Evolutionary conservation across 2,329 filamentous ascomycete species (phyloP), one percentile per base, ranked within the genome.

Genomic region (Apiospora kogelbergensis): DNA sequence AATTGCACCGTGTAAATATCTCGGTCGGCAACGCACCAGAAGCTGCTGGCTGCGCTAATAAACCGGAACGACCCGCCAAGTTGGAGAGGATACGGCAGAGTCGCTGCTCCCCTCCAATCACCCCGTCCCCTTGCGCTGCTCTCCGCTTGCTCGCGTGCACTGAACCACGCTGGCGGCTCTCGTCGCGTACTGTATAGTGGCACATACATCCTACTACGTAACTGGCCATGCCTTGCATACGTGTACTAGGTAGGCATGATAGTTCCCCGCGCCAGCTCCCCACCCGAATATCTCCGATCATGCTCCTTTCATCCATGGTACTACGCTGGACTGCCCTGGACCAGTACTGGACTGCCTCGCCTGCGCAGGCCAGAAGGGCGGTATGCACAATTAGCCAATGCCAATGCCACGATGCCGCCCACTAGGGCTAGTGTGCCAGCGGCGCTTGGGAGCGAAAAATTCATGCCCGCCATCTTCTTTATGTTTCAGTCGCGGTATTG

Each of bases 221-320:
- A 37, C 53, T 37, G 53, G 15, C 15, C 53, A 6, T 17, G 48
- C 45, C 45, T 46, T 22, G n/a, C n/a, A 46, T 46, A 22, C 45
- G n/a, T n/a, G n/a, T n/a, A n/a, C n/a, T n/a, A n/a, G n/a, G n/a
- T 46, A 46, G 24, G 46, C 53, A 37, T 60, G 26, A 60, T 60
- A 15, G 26, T 60, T 60, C 53, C 53, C 53, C 53, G 53, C 53
- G 53, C 30, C 53, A 13, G 30, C 30, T 60, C 53, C n/a, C 53
- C 53, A 60, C 53, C 53, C 53, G 53, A 60, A 60, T 60, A 33
- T 60, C 53, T 60, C 53, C 53, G 53, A 60, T 60, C 53, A 37
- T 33, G 53, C 53, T 53, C 53, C 53, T 37, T 60, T 60, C 53
- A 11, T 30, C 53, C 53, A 60, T 60, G 26, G 53, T 37, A 33